Evolutionary conservation across 805 yeast genomes (phyloP), one percentile per base, ranked within the genome.

Genomic region (Candida fluviatilis): DNA sequence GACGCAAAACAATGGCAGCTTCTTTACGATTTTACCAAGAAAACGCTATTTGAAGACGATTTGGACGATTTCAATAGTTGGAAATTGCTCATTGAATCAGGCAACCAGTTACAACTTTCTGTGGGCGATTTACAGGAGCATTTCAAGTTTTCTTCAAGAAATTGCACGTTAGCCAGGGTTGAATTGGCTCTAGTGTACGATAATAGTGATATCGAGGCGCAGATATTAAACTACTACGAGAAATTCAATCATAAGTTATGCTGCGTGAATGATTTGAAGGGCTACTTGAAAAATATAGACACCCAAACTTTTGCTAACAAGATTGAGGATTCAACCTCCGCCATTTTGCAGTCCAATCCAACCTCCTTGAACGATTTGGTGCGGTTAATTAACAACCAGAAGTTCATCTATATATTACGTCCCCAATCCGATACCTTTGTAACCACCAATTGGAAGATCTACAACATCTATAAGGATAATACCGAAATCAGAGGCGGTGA

Each of bases 51-150:
- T 13, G 64, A 60, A 3, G 60, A 71, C 17, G 56, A 67, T 7
- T 72, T 84, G 38, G 88, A 90, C 56, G 95, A 89, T 55, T 90
- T 78, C 68, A 75, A 76, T 40, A 77, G 88, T 27, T 87, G 95
- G 86, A 75, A 78, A 46, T 62, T 67, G 13, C 58, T 75, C 35
- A 69, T 77, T 15, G 60, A 66, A 32, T 62, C 89, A 2, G 69
- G 71, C 0, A 49, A 52, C 14, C 48, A 69, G 18, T 45, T 72
- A 16, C 58, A 50, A 10, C 49, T 57, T 38, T 35, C 60, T 2
- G 59, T 58, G 8, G 69, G 64, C 2, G 56, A 73, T 1, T 21
- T 54, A 5, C 15, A 12, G 11, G 4, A 6, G 10, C 41, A 46
- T 17, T 23, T 31, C 3, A 33, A 31, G 5, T 47, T 55, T 18